Evolutionary conservation across 1,139 yeast genomes (phyloP).

Genomic region (Eremothecium gossypii): DNA sequence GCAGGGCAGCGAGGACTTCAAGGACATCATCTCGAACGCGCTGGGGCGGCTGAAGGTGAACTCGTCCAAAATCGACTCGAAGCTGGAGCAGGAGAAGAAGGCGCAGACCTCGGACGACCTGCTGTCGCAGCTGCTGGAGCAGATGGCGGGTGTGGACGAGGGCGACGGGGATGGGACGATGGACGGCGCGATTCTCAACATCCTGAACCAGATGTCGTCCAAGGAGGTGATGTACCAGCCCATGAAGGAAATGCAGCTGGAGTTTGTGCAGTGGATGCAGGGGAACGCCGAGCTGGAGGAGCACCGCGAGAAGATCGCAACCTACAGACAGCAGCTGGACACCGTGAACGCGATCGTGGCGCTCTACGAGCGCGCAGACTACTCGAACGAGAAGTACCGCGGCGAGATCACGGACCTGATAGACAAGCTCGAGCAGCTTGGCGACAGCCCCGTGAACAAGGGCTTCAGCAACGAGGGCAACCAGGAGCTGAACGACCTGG

Average conservation of each 20-base stretch:
- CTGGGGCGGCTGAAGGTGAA: conserved; percentile 67
- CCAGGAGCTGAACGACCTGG: conserved; percentile 16
- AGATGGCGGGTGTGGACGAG: conserved; percentile 31
- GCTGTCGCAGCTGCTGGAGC: conserved; percentile 43
- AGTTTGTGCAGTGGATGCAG: conserved; percentile 39
- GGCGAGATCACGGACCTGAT: conserved; percentile 47
- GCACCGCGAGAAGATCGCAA: conserved; percentile 39
- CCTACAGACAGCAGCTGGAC: conserved; percentile 47
- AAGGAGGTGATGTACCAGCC: conserved; percentile 87
- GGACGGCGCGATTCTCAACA: conserved; percentile 59
- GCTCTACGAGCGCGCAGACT: conserved; percentile 48
- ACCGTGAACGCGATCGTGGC: conserved; percentile 45
- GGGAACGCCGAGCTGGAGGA: conserved; percentile 36
- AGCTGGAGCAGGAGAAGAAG: conserved; percentile 39
- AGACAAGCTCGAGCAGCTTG: conserved; percentile 69
- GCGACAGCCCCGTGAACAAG: conserved; percentile 65
- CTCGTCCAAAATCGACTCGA: conserved; percentile 57
- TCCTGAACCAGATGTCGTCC: conserved; percentile 77
- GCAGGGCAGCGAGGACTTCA: conserved; percentile 40
- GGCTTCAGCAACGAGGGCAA: conserved; percentile 13
- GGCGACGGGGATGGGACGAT: conserved; percentile 41
- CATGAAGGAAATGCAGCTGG: conserved; percentile 65
- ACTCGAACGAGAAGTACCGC: conserved; percentile 47
- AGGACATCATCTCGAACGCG: conserved; percentile 72
- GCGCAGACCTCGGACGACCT: conserved; percentile 44